Evolutionary conservation across 345 rosid genomes (phyloP).

Genomic region (Corchorus capsularis): DNA sequence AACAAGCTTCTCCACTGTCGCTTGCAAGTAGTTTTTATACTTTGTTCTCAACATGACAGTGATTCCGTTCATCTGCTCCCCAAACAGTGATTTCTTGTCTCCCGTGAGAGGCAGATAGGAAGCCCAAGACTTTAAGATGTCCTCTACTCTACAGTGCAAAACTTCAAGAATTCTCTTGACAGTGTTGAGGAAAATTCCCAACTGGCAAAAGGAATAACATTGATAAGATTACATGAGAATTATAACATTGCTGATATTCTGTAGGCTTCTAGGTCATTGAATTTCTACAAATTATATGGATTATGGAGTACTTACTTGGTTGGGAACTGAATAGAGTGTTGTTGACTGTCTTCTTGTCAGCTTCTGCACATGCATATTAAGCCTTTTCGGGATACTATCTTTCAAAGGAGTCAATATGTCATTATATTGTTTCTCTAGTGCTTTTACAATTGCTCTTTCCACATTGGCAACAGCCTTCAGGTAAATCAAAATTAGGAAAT

Average conservation of each 20-base stretch:
- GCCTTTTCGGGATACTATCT: slow-evolving; percentile 84
- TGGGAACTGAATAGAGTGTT: slow-evolving; percentile 70
- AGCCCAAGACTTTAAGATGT: slow-evolving; percentile 86
- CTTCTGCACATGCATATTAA: slow-evolving; percentile 95
- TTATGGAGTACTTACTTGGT: slow-evolving; percentile 55
- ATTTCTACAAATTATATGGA: neutral
- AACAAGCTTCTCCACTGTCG: slow-evolving; percentile 86
- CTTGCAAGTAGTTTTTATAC: slow-evolving; percentile 92
- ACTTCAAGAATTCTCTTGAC: slow-evolving; percentile 91
- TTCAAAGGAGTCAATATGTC: slow-evolving; percentile 84
- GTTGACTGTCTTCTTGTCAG: slow-evolving; percentile 85
- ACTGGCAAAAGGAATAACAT: slow-evolving; percentile 41
- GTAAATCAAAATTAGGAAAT: slow-evolving; percentile 7
- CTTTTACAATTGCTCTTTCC: slow-evolving; percentile 84
- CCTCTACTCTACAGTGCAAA: slow-evolving; percentile 78
- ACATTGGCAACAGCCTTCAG: slow-evolving; percentile 72
- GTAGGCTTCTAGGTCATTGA: neutral
- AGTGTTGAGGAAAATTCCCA: slow-evolving; percentile 86
- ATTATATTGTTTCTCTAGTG: slow-evolving; percentile 86
- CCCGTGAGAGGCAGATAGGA: slow-evolving; percentile 71
- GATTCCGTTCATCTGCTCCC: slow-evolving; percentile 92
- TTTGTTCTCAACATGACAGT: slow-evolving; percentile 87
- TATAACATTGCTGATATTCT: neutral
- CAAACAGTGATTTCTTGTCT: slow-evolving; percentile 73
- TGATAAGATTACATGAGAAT: neutral